These are phyloP conservation scores for Serendipita indica DNA, from an alignment of 768 basidiomycete genomes.

Conservation along the genomic window DNA sequence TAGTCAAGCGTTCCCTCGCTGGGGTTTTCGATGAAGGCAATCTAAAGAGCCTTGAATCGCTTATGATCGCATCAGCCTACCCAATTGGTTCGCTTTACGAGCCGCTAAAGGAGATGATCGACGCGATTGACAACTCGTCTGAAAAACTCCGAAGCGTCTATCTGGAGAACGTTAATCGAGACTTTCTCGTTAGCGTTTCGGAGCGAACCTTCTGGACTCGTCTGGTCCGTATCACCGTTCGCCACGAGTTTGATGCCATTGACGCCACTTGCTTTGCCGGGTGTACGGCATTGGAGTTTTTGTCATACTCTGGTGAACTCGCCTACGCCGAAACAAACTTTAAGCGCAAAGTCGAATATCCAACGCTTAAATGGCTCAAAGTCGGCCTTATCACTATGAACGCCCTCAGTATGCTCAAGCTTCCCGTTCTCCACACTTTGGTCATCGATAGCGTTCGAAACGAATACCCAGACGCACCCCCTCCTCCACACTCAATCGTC, in stretches of 20 bases:
- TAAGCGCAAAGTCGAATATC: background rate
- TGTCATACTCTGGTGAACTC: background rate
- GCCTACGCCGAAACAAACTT: background rate
- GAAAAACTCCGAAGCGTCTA: background rate
- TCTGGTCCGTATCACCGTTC: background rate
- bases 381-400: conserved; percentile 6
- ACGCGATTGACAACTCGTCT: background rate
- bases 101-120: background rate
- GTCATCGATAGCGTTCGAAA: background rate
- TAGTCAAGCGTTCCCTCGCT: background rate
- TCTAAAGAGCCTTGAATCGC: background rate
- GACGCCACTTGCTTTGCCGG: background rate
- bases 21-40: conserved; percentile 1
- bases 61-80: background rate
- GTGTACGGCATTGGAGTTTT: background rate
- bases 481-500: background rate
- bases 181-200: background rate
- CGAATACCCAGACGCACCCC: background rate
- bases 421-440: background rate
- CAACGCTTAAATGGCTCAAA: background rate
- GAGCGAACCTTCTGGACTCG: background rate
- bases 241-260: background rate
- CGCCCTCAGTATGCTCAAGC: background rate
- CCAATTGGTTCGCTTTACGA: background rate
- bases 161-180: conserved; percentile 1